phyloP scores from a whole-genome alignment of 306 rosid genomes.

The Senna tora region DNA sequence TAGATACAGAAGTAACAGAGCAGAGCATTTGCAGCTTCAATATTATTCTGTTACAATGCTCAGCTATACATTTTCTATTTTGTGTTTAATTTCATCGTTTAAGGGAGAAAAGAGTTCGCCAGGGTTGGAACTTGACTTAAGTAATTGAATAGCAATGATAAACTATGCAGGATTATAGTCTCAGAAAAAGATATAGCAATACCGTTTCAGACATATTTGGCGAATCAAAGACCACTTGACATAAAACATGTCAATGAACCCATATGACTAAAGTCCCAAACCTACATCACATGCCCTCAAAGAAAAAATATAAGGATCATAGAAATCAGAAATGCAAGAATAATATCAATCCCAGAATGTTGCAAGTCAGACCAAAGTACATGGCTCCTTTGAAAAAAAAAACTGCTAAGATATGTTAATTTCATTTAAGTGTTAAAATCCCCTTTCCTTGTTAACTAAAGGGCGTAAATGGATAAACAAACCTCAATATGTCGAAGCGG shows the following conservation, averaged over 20 bases:
- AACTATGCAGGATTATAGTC: background rate
- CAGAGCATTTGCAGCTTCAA: constrained; percentile 4
- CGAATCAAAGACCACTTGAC: background rate
- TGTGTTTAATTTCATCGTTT: background rate
- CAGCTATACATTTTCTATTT: background rate
- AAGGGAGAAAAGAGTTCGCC: background rate
- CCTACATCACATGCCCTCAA: background rate
- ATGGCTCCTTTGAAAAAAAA: too few relatives aligned
- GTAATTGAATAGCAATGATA: background rate
- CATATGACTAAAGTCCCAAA: background rate
- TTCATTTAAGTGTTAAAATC: constrained; percentile 10
- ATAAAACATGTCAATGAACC: background rate
- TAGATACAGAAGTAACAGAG: background rate
- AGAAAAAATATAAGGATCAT: background rate
- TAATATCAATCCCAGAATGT: background rate
- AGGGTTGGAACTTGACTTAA: background rate
- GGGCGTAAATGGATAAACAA: constrained; percentile 33
- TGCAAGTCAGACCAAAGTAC: background rate
- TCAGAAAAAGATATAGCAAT: background rate
- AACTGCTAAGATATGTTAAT: background rate
- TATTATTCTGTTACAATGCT: background rate
- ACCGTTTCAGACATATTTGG: background rate
- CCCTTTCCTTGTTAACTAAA: background rate
- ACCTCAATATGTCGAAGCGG: constrained; percentile 91
- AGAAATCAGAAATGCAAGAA: background rate